Base-by-base conservation (phyloP, 1,284 basidiomycete genomes). In the Rhodotorula sp. region DNA sequence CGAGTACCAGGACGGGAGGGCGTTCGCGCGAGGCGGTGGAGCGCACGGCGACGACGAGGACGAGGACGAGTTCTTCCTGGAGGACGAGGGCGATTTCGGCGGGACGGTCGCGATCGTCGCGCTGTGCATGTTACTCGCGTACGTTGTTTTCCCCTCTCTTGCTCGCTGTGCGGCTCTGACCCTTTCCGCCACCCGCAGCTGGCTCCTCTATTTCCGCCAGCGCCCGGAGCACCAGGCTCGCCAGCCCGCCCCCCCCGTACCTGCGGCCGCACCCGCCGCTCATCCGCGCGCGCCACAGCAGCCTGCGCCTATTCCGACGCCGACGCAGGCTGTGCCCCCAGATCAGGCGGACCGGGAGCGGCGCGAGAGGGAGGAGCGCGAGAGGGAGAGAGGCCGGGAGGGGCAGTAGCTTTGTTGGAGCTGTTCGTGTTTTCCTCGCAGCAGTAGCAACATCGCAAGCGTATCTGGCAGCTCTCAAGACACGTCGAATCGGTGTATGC, bases 201-300 rank as follows among this genome's bases (percentile, higher is more conserved):
- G 75, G 75, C 72, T 79, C n/a, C 66, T 79, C 13, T 78, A 79
- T 63, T 70, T 77, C 54, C 72, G 78, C 41, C 78, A 79, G 51
- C 73, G 68, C 5, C 71, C 66, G 8, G 44, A 64, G 37, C 67
- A 46, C 32, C 64, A 32, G 21, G 44, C 19, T 10, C 36, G 36
- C 5, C 55, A 27, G 2, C 58, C 53, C 15, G 34, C 53, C n/a
- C n/a, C 54, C 29, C 48, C 68, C 29, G 44, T 50, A 13, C 39
- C 69, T 21, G 63, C 58, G 9, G 48, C 70, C 34, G 58, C 51
- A 17, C 48, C 70, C 32, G 55, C 48, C 13, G 54, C 27, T 21
- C 70, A 63, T 36, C 65, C 56, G 5, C 53, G 53, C 32, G 32
- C 53, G 7, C 57, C 57, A 8, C 57, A 58, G 39, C 57, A 58